Evolutionary conservation across 257 asterid species (phyloP).

Genomic region (Jasminum sambac): DNA sequence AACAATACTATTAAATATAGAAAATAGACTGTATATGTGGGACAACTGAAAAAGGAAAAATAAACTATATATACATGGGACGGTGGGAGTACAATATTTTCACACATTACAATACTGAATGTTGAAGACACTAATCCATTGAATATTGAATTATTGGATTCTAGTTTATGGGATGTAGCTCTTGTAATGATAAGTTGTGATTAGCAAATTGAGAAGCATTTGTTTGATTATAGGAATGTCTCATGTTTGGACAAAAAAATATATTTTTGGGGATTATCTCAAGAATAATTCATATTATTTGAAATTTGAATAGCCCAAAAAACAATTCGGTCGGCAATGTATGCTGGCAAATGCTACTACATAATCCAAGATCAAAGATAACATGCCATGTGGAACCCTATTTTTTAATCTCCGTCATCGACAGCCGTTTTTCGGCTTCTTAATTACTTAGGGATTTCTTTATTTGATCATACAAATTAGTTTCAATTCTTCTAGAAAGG

Average conservation of each 20-base stretch:
- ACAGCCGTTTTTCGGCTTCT: background rate
- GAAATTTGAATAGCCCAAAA: background rate
- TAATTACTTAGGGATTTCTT: background rate
- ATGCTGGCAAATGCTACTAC: background rate
- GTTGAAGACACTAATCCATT: too few species aligned
- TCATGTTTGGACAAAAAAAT: background rate
- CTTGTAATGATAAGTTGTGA: background rate
- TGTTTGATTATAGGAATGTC: background rate
- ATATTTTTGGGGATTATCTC: background rate
- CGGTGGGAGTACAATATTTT: too few species aligned
- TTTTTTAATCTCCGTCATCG: background rate
- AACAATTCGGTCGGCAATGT: background rate
- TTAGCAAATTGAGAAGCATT: background rate
- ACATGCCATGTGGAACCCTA: slow-evolving; percentile 1
- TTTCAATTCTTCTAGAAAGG: too few species aligned
- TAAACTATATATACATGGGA: too few species aligned
- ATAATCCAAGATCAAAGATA: background rate
- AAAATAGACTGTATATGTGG: too few species aligned
- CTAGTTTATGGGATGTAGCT: background rate
- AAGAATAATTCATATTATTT: background rate
- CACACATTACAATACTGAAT: too few species aligned
- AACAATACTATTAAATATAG: too few species aligned
- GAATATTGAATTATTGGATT: background rate
- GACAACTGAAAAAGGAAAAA: too few species aligned
- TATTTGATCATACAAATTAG: background rate